Conservation (phyloP, 352 stramenopile species). For the Globisporangium irregulare region DNA sequence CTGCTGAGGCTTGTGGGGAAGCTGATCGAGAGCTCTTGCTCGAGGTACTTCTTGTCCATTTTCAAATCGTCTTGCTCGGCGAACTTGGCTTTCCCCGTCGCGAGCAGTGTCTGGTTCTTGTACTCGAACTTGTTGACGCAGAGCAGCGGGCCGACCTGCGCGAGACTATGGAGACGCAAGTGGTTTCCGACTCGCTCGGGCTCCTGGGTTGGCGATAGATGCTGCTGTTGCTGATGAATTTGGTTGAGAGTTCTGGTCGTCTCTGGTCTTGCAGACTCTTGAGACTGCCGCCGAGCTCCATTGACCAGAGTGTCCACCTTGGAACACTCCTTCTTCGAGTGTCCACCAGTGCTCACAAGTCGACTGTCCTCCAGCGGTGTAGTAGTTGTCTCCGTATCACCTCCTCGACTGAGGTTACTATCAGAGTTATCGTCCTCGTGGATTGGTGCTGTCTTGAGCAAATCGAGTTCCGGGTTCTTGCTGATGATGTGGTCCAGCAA, state of each 20-base stretch:
- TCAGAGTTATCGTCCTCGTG: slow-evolving; percentile 4
- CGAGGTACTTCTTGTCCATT: slow-evolving; percentile 61
- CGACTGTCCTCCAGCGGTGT: background rate
- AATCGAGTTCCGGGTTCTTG: slow-evolving; percentile 50
- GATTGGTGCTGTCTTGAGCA: slow-evolving; percentile 26
- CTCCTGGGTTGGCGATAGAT: background rate
- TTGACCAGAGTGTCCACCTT: background rate
- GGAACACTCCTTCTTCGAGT: background rate
- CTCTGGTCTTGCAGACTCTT: background rate
- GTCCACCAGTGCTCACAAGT: background rate
- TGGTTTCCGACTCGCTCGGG: background rate
- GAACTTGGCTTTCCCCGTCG: slow-evolving; percentile 25
- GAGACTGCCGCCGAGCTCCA: background rate
- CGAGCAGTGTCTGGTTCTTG: slow-evolving; percentile 17
- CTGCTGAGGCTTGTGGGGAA: slow-evolving; percentile 25
- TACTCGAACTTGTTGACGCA: slow-evolving; percentile 34
- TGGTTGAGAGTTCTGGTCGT: background rate
- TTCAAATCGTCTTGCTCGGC: slow-evolving; percentile 39
- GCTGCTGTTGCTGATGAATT: background rate
- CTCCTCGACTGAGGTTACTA: background rate
- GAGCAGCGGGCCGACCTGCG: slow-evolving; percentile 34
- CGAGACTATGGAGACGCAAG: slow-evolving; percentile 45
- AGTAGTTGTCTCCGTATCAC: background rate
- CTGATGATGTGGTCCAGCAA: slow-evolving; percentile 68
- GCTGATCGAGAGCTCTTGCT: slow-evolving; percentile 49